Conservation (phyloP, 176 grass and related monocot genomes). For the Otatea glauca region DNA sequence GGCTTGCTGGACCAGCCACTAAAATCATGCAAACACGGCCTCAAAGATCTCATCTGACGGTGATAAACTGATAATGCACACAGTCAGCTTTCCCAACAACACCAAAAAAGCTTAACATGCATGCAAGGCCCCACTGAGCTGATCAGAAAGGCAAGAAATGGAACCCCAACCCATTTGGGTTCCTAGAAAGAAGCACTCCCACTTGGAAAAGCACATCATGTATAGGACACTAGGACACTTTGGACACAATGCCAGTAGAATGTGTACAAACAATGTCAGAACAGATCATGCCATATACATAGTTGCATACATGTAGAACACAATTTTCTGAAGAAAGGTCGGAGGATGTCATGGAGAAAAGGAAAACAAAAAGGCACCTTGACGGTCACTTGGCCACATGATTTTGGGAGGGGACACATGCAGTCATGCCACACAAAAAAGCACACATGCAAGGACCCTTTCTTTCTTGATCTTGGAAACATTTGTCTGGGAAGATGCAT, state of each 20-base stretch:
- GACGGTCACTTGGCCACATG: conserved; percentile 27
- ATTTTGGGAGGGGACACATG: conserved; percentile 55
- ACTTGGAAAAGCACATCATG: conserved; percentile 34
- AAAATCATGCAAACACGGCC: conserved; percentile 30
- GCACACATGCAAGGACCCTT: conserved; percentile 44
- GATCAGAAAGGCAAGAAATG: conserved; percentile 41
- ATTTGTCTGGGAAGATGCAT: conserved; percentile 38
- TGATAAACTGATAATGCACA: conserved; percentile 38
- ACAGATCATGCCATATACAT: conserved; percentile 16
- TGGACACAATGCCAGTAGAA: conserved; percentile 21
- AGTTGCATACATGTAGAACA: neutral
- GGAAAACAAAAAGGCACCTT: neutral
- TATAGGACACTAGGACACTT: conserved; percentile 39
- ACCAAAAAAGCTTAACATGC: neutral
- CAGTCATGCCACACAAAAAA: conserved; percentile 29
- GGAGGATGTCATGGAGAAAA: conserved; percentile 12
- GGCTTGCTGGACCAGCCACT: conserved; percentile 9
- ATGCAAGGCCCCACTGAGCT: conserved; percentile 18
- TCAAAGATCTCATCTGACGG: conserved; percentile 22
- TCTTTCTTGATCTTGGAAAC: conserved; percentile 52
- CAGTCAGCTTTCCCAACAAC: too few relatives aligned
- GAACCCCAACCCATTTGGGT: neutral
- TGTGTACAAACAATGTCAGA: conserved; percentile 35
- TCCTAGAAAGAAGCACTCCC: conserved; percentile 38
- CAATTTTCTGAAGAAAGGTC: conserved; percentile 22